Base-by-base conservation (phyloP, 164 flowering plant species). In the Kalanchoe fedtschenkoi region DNA sequence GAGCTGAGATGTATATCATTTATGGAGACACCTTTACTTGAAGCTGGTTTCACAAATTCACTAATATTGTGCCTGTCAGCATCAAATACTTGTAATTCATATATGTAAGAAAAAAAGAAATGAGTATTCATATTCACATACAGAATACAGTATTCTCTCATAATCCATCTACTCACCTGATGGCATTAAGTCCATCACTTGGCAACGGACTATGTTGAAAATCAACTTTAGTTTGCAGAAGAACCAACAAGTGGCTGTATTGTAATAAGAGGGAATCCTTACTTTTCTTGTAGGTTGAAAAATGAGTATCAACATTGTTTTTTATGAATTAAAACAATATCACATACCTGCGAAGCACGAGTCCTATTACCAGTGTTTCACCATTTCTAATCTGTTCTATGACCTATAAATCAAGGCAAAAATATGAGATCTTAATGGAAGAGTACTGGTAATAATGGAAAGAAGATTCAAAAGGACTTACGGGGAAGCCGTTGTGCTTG, bases 401-500 rank as follows among this genome's bases (percentile, higher is more conserved):
- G 66, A 93, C 99, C 97, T 93, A 58, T 43, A 0, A 22, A 6
- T 32, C 14, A 21, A 61, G 14, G 17, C 4, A 46, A 38, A 11
- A 62, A 51, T 28, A 38, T 65, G 58, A 11, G 2, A 28, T 28
- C 3, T 16, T 15, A 34, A 58, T 41, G 3, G 28, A 58, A 0
- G 17, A 58, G 16, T 19, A 19, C 5, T n/a, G 28, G 11, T 24
- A 9, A 16, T 38, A 53, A 10, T 46, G 39, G 29, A 47, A 35
- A 16, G 21, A 37, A 39, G 37, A 11, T 32, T n/a, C 57, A 60
- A 16, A 19, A 24, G 53, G 58, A 66, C 88, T 76, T 74, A 93
- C 99, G 51, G 99, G 99, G 65, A 85, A 93, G 33, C 99, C 99
- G 72, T 88, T 93, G 66, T 93, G 99, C 60, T 73, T 71, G 73